Evolutionary conservation across 169 alveolate species (phyloP).

Genomic region (Babesia gibsoni): DNA sequence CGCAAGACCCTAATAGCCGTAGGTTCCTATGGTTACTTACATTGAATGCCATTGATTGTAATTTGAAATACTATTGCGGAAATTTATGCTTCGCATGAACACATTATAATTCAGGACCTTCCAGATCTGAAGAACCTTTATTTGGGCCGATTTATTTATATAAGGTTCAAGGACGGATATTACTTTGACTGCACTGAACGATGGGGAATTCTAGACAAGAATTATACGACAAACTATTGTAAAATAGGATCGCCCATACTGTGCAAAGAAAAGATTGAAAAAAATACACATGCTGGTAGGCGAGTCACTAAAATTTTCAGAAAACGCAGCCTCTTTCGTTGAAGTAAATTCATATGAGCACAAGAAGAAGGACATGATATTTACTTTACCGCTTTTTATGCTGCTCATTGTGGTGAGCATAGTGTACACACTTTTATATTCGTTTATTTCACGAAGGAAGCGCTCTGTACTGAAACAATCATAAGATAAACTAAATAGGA

Average conservation of each 20-base stretch:
- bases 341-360: not conserved
- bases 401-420: not conserved
- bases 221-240: conserved; percentile 30
- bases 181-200: conserved; percentile 57
- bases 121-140: conserved; percentile 4
- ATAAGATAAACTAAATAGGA: not conserved
- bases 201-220: conserved; percentile 36
- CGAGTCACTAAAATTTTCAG: no score
- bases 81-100: no score
- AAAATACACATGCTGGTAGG: not conserved
- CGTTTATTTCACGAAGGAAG: not conserved
- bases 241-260: conserved; percentile 44
- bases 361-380: not conserved
- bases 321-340: not conserved
- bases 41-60: no score
- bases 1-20: no score
- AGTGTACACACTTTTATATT: not conserved
- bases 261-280: conserved; percentile 11
- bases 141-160: conserved; percentile 32
- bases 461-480: not conserved
- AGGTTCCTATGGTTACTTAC: no score
- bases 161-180: conserved; percentile 51
- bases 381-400: conserved; percentile 1
- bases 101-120: conserved; percentile 38
- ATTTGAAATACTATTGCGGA: no score